phyloP scores from a whole-genome alignment of 78 protist genomes.

The Chrysochromulina tobinii region DNA sequence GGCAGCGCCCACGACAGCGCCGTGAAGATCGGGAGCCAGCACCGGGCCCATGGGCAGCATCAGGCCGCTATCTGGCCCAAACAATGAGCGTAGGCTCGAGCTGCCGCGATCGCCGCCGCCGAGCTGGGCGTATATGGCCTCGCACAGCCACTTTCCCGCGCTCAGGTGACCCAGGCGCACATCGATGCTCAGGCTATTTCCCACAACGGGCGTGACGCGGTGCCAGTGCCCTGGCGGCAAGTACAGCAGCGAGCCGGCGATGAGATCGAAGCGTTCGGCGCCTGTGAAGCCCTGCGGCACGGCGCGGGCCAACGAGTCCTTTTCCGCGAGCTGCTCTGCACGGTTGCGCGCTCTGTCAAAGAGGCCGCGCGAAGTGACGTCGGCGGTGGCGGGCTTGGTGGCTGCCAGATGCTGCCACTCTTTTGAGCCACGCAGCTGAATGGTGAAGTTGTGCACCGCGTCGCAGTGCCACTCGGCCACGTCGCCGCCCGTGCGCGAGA shows the following conservation, averaged over 20 bases:
- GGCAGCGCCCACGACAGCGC: too few relatives aligned
- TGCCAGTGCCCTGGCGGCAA: constrained; percentile 7
- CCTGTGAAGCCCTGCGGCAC: background rate
- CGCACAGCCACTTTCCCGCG: background rate
- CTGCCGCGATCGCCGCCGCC: too few relatives aligned
- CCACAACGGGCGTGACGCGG: background rate
- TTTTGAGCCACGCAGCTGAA: background rate
- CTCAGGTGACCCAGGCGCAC: background rate
- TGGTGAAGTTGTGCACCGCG: background rate
- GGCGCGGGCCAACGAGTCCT: background rate
- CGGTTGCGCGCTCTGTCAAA: background rate
- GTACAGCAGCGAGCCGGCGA: background rate
- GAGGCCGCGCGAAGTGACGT: background rate
- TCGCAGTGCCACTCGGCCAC: background rate
- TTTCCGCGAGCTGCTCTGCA: background rate
- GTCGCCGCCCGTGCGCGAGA: background rate
- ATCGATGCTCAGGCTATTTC: background rate
- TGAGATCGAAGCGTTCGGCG: too few relatives aligned
- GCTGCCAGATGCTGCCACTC: background rate
- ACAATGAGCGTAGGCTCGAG: too few relatives aligned
- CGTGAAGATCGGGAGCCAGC: too few relatives aligned
- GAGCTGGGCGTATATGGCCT: background rate
- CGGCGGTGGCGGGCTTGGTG: background rate
- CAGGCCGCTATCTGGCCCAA: too few relatives aligned
- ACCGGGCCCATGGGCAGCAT: too few relatives aligned